Base-by-base conservation (phyloP, 495 filamentous ascomycete genomes). In the Niebla homalea region DNA sequence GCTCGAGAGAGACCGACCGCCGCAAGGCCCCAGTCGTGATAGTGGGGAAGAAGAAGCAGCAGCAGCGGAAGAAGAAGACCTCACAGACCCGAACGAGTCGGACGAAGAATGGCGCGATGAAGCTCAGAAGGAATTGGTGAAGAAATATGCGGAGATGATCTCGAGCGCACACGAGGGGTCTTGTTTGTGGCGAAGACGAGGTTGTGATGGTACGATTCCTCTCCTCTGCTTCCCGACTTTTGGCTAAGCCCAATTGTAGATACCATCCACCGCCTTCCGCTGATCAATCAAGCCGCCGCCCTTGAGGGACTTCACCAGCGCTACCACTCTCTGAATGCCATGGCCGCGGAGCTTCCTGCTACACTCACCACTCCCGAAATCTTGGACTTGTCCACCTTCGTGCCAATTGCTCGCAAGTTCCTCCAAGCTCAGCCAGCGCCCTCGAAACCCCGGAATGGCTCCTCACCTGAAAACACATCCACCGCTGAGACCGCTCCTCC, bases 101-200 rank as follows among this genome's bases (percentile, higher is more conserved):
- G 46, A 53, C n/a, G 21, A 43, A 5, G 52, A 57, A 14, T 61
- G 62, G 59, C 37, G 50, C 22, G 47, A 57, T 23, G 45, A 55
- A 38, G 60, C 49, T 64, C 81, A 81, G 45, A 68, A 81, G 35
- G 79, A 76, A 41, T 68, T 98, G 20, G 84, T 93, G n/a, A 73
- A 85, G 35, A 79, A 80, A 54, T 96, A 94, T 56, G 64, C 67
- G 5, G 76, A 78, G 37, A 67, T 85, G 60, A 78, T 95, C 42
- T 65, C 83, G 19, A 75, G 76, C n/a, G 81, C 77, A 22, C 92
- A 98, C 62, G 74, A 78, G n/a, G 83, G 85, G 48, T 77, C 74
- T 51, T 98, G 92, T 63, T 73, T 87, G 12, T 98, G 93, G 93
- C 74, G 83, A 55, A 82, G 76, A 65, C 79, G 76, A 48, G 85